Percentiles rank a stretch among this genome's conserved stretches.
phyloP scores from a whole-genome alignment of 2,329 filamentous ascomycete genomes.

The Dactylellina sp. region DNA sequence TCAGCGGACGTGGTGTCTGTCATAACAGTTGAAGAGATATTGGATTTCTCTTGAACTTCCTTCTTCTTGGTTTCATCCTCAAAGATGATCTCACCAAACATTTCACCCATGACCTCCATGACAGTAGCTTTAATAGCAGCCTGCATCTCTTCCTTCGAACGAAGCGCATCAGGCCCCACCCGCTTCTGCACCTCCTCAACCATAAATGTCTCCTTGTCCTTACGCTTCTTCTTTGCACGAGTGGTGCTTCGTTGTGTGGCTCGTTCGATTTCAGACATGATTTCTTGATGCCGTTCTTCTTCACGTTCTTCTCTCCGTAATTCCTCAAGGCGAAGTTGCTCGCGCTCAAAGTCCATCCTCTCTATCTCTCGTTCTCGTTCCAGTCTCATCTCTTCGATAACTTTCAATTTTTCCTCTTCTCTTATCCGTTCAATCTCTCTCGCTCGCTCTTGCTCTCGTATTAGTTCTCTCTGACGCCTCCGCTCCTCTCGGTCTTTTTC shows the following conservation, averaged over 20 bases:
- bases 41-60: slow-evolving; percentile 32
- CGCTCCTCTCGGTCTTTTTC: slow-evolving; percentile 51
- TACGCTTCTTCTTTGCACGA: slow-evolving; percentile 47
- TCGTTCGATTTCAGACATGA: slow-evolving; percentile 55
- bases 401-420: slow-evolving; percentile 56
- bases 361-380: slow-evolving; percentile 48
- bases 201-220: slow-evolving; percentile 42
- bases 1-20: slow-evolving; percentile 29
- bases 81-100: slow-evolving; percentile 56
- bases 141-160: slow-evolving; percentile 51
- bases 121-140: slow-evolving; percentile 50
- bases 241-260: slow-evolving; percentile 52
- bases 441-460: slow-evolving; percentile 45
- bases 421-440: slow-evolving; percentile 53
- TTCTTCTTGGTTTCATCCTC: slow-evolving; percentile 40
- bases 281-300: slow-evolving; percentile 49
- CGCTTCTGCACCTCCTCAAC: slow-evolving; percentile 50
- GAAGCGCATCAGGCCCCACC: slow-evolving; percentile 46
- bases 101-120: slow-evolving; percentile 50
- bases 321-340: slow-evolving; percentile 43
- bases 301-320: slow-evolving; percentile 41
- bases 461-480: slow-evolving; percentile 36
- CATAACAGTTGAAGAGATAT: slow-evolving; percentile 30
- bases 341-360: slow-evolving; percentile 41
- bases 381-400: slow-evolving; percentile 53